Base-by-base conservation (phyloP, 441 rosid species). In the Populus hybrid region DNA sequence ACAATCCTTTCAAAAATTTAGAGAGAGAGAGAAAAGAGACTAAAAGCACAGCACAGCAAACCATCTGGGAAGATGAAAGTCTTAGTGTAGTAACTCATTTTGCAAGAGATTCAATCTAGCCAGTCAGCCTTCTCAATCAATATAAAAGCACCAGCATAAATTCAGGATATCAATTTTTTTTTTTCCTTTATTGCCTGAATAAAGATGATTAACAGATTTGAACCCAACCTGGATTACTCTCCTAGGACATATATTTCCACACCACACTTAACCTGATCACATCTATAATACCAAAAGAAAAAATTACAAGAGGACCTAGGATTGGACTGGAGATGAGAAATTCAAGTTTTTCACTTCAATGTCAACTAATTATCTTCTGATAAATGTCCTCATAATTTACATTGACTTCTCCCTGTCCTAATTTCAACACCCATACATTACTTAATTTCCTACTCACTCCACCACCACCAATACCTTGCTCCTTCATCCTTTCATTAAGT, bases 31-130 rank as follows among this genome's bases (percentile, higher is more conserved):
- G 8, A 40, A 69, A 71, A 59, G 5, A 34, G 16, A 76, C 28
- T 21, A 5, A 66, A 50, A 76, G 67, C 53, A 78, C 67, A 76
- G 67, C 53, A 78, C 67, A 21, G 67, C 10, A 61, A 63, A 53
- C 24, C 1, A 26, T 66, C n/a, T 38, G 70, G 32, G 30, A 46
- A 74, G 23, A 76, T 72, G 61, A 42, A 71, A 24, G 70, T 12
- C 21, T 14, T 32, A 18, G 26, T 28, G 23, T 14, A 67, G 74
- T 21, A 69, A 26, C 61, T 75, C 63, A 57, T 46, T 46, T 0
- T 38, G 19, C 7, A 35, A 66, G 28, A 73, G 34, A 79, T 67
- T 34, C 35, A 10, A 71, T 53, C 42, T 40, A 36, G 21, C 66
- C 68, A 18, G 59, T 69, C n/a, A 59, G 34, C 28, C 21, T 53